phyloP scores from a whole-genome alignment of 2,329 filamentous ascomycete genomes.

The Trichoderma sp. region DNA sequence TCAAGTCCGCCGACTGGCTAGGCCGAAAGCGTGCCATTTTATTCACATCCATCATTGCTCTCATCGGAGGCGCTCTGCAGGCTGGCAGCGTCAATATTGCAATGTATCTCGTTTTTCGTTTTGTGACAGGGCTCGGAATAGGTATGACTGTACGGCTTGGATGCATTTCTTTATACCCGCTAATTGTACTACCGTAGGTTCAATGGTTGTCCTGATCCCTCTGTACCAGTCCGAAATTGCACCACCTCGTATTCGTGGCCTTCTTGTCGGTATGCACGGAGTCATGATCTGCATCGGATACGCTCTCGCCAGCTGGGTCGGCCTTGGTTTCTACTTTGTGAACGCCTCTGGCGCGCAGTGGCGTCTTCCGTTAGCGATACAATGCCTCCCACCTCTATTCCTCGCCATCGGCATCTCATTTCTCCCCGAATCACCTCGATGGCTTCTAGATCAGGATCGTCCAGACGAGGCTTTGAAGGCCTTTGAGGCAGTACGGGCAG shows the following conservation, averaged over 20 bases:
- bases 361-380: neutral
- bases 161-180: neutral
- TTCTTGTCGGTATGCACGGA: conserved; percentile 1
- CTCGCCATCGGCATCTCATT: neutral
- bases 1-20: neutral
- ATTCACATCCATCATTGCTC: neutral
- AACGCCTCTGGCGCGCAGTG: neutral
- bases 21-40: neutral
- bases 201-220: neutral
- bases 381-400: neutral
- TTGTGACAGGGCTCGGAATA: neutral
- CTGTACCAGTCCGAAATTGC: conserved; percentile 8
- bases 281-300: conserved; percentile 5
- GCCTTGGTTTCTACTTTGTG: neutral
- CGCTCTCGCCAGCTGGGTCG: neutral
- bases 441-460: neutral
- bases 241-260: neutral
- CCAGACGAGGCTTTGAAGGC: neutral
- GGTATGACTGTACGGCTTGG: neutral
- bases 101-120: conserved; percentile 5
- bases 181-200: neutral
- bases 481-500: neutral
- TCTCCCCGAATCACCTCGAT: conserved; percentile 1
- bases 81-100: neutral
- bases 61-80: neutral